These are phyloP conservation scores for Ogataea hybrid DNA, from an alignment of 1,139 yeast species.

Conservation along the genomic window DNA sequence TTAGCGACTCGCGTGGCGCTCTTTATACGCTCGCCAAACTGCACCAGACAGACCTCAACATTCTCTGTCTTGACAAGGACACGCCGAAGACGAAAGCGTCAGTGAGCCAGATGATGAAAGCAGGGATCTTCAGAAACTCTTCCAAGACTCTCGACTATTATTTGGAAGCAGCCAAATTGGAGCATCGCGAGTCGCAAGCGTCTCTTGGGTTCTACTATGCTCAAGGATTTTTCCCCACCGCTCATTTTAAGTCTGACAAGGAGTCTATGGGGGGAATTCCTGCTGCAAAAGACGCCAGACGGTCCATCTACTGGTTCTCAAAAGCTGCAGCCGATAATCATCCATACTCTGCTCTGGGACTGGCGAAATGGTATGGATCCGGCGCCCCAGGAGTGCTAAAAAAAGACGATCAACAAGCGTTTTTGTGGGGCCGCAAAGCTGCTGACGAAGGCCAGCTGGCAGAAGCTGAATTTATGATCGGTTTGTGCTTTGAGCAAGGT, in stretches of 20 bases:
- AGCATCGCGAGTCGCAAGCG: constrained; percentile 80
- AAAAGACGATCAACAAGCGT: constrained; percentile 75
- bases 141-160: too few relatives aligned
- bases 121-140: too few relatives aligned
- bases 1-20: too few relatives aligned
- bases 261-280: constrained; percentile 38
- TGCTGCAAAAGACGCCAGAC: constrained; percentile 62
- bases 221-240: constrained; percentile 57
- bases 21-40: too few relatives aligned
- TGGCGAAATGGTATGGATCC: constrained; percentile 88
- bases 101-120: too few relatives aligned
- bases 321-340: constrained; percentile 77
- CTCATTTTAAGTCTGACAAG: constrained; percentile 31
- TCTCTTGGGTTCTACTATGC: constrained; percentile 86
- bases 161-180: constrained; percentile 75
- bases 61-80: too few relatives aligned
- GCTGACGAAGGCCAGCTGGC: constrained; percentile 69
- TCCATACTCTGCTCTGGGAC: constrained; percentile 84
- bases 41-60: too few relatives aligned
- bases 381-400: constrained; percentile 73
- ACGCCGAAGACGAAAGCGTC: too few relatives aligned
- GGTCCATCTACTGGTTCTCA: constrained; percentile 87
- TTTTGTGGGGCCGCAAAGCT: constrained; percentile 86
- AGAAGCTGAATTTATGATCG: constrained; percentile 84
- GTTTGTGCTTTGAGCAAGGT: constrained; percentile 78